Percentiles rank a stretch among this genome's conserved stretches.
Conservation (phyloP, 2,329 filamentous ascomycete genomes). For the Calonectria naviculata region DNA sequence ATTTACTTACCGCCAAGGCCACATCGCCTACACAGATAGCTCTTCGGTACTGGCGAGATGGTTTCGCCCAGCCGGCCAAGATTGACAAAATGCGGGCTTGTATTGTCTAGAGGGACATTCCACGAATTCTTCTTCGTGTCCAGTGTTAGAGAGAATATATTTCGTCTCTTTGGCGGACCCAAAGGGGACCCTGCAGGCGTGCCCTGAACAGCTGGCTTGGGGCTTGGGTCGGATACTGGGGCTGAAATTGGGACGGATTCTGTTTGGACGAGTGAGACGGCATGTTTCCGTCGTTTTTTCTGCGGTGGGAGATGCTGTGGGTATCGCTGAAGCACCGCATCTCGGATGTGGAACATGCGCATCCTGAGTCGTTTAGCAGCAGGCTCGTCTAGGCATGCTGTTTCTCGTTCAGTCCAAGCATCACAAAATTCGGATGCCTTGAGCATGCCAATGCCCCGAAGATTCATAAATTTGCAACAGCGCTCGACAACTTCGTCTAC, state of each 20-base stretch:
- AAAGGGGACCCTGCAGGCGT: background rate
- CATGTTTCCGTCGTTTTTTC: background rate
- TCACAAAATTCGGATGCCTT: background rate
- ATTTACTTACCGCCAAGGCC: slow-evolving; percentile 15
- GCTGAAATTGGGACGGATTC: too few relatives aligned
- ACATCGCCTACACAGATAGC: slow-evolving; percentile 19
- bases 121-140: background rate
- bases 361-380: background rate
- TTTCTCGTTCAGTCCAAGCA: background rate
- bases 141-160: background rate
- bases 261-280: background rate
- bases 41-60: slow-evolving; percentile 3
- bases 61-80: background rate
- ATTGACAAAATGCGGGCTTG: background rate
- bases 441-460: background rate
- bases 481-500: background rate
- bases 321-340: background rate
- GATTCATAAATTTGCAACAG: background rate
- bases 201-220: too few relatives aligned
- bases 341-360: background rate
- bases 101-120: background rate
- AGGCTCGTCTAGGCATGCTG: background rate
- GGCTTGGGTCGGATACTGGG: background rate
- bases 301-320: background rate
- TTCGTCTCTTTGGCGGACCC: background rate